These are phyloP conservation scores for Blepharisma undulans DNA, from an alignment of 169 alveolate genomes.

Conservation along the genomic window DNA sequence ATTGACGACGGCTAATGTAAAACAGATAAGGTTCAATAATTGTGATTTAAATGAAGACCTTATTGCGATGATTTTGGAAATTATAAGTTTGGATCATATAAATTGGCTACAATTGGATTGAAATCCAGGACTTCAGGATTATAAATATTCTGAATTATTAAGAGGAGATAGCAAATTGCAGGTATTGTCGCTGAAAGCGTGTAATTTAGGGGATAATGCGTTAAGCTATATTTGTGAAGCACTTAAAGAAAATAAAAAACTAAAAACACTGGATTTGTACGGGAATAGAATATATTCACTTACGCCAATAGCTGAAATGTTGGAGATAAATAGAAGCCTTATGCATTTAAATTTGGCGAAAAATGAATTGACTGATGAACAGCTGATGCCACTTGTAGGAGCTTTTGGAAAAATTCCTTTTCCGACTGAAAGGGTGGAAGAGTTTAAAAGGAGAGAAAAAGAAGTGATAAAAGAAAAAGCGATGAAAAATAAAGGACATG, in stretches of 20 bases:
- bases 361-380: neutral
- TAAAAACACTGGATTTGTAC: neutral
- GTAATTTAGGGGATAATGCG: neutral
- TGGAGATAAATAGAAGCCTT: neutral
- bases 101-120: neutral
- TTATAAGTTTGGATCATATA: neutral
- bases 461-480: neutral
- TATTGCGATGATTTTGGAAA: neutral
- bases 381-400: neutral
- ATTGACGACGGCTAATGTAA: neutral
- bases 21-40: neutral
- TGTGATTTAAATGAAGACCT: neutral
- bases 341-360: neutral
- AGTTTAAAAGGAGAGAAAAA: neutral
- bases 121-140: neutral
- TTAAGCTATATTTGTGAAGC: neutral
- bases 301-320: neutral
- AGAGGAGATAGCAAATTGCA: neutral
- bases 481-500: neutral
- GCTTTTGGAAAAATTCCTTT: neutral
- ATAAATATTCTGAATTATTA: neutral
- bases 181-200: neutral
- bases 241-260: neutral
- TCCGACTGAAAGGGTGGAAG: neutral
- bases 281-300: neutral